These are phyloP conservation scores for Phytophthora quininea DNA, from an alignment of 352 stramenopile genomes.

Conservation along the genomic window DNA sequence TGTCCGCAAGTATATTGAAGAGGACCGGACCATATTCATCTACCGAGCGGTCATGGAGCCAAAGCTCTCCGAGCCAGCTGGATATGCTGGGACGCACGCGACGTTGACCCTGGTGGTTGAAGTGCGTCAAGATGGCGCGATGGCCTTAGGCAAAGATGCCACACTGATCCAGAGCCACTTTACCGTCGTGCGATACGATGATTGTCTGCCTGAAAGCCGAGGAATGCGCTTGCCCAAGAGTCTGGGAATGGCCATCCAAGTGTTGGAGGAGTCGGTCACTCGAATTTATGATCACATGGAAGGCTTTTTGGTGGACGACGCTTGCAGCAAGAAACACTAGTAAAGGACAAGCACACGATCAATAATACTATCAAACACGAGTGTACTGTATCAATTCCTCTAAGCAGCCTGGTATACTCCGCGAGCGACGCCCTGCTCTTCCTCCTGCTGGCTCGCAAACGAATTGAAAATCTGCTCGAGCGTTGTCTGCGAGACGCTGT, in stretches of 20 bases:
- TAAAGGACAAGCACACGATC: neutral
- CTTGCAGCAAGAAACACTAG: neutral
- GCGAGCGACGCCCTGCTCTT: constrained; percentile 28
- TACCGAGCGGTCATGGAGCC: neutral
- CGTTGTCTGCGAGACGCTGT: constrained; percentile 86
- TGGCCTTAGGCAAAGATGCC: neutral
- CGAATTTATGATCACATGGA: constrained; percentile 5
- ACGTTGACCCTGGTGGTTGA: neutral
- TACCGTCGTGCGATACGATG: constrained; percentile 6
- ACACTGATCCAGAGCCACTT: neutral
- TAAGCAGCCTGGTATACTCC: constrained; percentile 12
- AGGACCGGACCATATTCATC: constrained; percentile 13
- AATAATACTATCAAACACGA: no score
- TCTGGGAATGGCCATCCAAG: constrained; percentile 6
- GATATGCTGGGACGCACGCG: neutral
- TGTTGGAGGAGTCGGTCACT: constrained; percentile 11
- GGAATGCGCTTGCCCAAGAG: constrained; percentile 1
- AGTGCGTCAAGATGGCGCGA: neutral
- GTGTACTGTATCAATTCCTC: neutral
- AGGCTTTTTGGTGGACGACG: neutral
- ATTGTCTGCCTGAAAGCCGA: constrained; percentile 3
- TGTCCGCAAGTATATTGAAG: constrained; percentile 19
- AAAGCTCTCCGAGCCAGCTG: neutral
- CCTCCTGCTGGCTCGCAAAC: constrained; percentile 59
- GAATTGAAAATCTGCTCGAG: constrained; percentile 91